Conservation (phyloP, 345 rosid genomes). For the Limnanthes douglasii region DNA sequence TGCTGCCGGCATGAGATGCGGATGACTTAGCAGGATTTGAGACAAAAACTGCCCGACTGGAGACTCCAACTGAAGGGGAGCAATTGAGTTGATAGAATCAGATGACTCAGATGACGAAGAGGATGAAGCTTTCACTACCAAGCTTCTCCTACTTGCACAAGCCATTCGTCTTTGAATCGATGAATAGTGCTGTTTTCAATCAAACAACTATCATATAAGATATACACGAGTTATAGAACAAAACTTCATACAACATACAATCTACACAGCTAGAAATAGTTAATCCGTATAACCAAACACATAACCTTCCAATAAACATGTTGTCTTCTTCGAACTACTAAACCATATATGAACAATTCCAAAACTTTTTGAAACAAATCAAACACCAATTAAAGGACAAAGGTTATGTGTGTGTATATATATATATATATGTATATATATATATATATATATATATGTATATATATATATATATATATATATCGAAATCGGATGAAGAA, state of each 20-base stretch:
- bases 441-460: background rate
- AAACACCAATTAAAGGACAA: background rate
- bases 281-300: background rate
- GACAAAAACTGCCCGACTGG: slow-evolving; percentile 87
- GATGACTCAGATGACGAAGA: slow-evolving; percentile 35
- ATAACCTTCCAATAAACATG: background rate
- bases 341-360: too few species aligned
- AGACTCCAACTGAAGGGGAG: slow-evolving; percentile 78
- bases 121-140: slow-evolving; percentile 47
- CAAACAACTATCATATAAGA: background rate
- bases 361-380: too few species aligned
- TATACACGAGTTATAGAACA: background rate
- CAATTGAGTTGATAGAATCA: slow-evolving; percentile 33
- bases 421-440: background rate
- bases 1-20: slow-evolving; percentile 92
- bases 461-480: background rate
- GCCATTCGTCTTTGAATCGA: slow-evolving; percentile 13
- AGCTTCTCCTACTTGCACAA: slow-evolving; percentile 23
- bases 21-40: slow-evolving; percentile 72
- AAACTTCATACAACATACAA: slow-evolving; percentile 3
- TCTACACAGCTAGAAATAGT: background rate
- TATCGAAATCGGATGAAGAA: background rate
- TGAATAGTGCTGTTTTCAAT: slow-evolving; percentile 12
- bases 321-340: too few species aligned
- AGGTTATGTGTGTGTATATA: background rate